Conservation (phyloP, 164 flowering plant genomes). For the Amborella trichopoda region DNA sequence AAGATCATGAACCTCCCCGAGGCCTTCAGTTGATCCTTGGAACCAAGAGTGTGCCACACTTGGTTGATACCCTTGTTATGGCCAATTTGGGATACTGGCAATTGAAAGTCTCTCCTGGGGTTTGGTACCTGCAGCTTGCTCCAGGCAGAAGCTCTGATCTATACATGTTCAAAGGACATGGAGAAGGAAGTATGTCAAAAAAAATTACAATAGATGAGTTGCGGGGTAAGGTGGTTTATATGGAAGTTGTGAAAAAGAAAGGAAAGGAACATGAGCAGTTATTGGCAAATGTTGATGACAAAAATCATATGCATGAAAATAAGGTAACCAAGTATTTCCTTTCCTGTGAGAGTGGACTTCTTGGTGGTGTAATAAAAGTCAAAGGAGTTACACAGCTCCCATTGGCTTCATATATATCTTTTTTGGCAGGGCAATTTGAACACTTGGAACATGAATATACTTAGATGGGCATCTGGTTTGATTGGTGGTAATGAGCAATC, state of each 20-base stretch:
- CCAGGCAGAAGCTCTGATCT: slow-evolving; percentile 96
- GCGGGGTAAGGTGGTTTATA: slow-evolving; percentile 78
- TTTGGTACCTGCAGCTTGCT: slow-evolving; percentile 95
- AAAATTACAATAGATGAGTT: slow-evolving; percentile 72
- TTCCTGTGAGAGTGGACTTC: too few relatives aligned
- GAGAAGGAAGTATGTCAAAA: slow-evolving; percentile 34
- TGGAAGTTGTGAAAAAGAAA: slow-evolving; percentile 80
- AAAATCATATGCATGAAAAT: slow-evolving; percentile 18
- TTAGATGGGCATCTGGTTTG: slow-evolving; percentile 92
- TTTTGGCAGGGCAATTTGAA: slow-evolving; percentile 33
- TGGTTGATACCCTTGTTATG: slow-evolving; percentile 97
- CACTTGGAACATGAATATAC: slow-evolving; percentile 72
- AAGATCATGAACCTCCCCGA: slow-evolving; percentile 91
- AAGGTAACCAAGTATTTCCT: slow-evolving; percentile 22
- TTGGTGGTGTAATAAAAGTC: too few relatives aligned
- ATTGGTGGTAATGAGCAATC: slow-evolving; percentile 54
- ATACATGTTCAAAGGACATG: slow-evolving; percentile 48
- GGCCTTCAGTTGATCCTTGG: slow-evolving; percentile 98
- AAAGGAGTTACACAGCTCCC: too few relatives aligned
- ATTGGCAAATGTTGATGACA: slow-evolving; percentile 41
- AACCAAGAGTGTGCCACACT: slow-evolving; percentile 65
- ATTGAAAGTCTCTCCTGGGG: slow-evolving; percentile 95
- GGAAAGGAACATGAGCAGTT: slow-evolving; percentile 86
- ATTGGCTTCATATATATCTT: neutral
- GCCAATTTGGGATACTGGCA: slow-evolving; percentile 99